A percentile compares a stretch with the other conserved stretches of the same genome.
These are phyloP conservation scores for Cynara cardunculus DNA, from an alignment of 129 eudicot species.

Conservation along the genomic window DNA sequence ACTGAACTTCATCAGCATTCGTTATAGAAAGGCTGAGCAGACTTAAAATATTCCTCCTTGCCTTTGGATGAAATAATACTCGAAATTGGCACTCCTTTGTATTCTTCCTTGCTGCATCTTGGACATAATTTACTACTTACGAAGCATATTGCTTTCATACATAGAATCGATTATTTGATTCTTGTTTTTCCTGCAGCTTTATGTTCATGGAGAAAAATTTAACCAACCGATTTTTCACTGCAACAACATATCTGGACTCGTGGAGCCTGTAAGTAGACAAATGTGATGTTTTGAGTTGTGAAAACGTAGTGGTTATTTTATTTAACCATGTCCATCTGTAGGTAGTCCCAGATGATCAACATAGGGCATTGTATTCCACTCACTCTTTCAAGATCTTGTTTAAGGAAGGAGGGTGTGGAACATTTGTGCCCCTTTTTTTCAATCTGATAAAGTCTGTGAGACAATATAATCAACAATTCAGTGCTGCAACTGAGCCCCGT, in stretches of 20 bases:
- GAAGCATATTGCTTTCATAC: not conserved
- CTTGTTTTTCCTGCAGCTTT: constrained; percentile 55
- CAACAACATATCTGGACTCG: constrained; percentile 91
- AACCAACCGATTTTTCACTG: constrained; percentile 89
- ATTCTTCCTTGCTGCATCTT: not conserved
- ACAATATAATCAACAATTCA: constrained; percentile 51
- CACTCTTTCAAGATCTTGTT: constrained; percentile 88
- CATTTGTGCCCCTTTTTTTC: constrained; percentile 80
- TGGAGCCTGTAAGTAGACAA: constrained; percentile 80
- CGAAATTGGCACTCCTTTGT: not conserved
- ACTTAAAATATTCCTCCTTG: no score
- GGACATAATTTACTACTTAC: not conserved
- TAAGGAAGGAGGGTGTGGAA: constrained; percentile 99
- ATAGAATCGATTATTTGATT: not conserved
- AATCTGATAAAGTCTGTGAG: constrained; percentile 73
- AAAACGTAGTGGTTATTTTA: not conserved
- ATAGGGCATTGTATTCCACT: constrained; percentile 79
- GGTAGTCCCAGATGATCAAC: constrained; percentile 88
- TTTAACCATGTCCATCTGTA: constrained; percentile 22
- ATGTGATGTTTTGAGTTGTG: not conserved
- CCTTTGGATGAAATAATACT: not conserved
- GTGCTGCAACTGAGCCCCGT: constrained; percentile 38
- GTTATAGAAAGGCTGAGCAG: no score
- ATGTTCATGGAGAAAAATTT: constrained; percentile 76
- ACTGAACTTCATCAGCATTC: no score